phyloP scores from a whole-genome alignment of 2,329 filamentous ascomycete species.

The Penicillium sp. region DNA sequence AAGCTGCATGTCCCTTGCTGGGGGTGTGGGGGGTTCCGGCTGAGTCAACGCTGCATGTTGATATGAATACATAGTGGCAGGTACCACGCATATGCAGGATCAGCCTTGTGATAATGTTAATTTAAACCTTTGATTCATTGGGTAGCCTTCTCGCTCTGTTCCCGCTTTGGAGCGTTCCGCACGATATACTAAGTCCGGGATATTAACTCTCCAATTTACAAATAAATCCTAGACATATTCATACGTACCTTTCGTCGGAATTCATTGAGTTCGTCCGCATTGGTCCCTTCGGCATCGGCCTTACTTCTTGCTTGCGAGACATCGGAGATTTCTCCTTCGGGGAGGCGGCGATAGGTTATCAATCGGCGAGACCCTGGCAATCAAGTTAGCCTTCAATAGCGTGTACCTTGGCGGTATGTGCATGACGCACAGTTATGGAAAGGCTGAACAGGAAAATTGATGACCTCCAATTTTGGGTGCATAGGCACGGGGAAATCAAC shows the following conservation, averaged over 20 bases:
- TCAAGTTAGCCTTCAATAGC: conserved; percentile 2
- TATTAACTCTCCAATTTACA: conserved; percentile 2
- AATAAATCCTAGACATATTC: neutral
- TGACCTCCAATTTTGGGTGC: conserved; percentile 70
- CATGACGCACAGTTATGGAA: conserved; percentile 75
- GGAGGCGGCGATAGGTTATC: conserved; percentile 75
- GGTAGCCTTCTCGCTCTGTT: neutral
- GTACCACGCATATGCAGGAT: neutral
- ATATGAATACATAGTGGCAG: neutral
- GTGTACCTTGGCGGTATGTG: neutral
- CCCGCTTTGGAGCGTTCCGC: conserved; percentile 5
- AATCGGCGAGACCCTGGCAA: conserved; percentile 75
- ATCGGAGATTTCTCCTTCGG: conserved; percentile 51
- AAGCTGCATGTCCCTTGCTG: too few species aligned
- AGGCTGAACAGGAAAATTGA: conserved; percentile 74
- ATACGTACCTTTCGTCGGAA: conserved; percentile 56
- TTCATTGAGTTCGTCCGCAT: conserved; percentile 64
- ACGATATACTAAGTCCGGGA: conserved; percentile 12
- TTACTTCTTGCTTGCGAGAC: conserved; percentile 34
- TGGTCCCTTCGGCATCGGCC: conserved; percentile 42
- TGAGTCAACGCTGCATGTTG: too few species aligned
- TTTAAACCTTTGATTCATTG: neutral
- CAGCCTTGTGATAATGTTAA: neutral
- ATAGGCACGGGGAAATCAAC: conserved; percentile 72
- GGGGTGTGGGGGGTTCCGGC: too few species aligned